Percentiles rank a stretch among this genome's conserved stretches.
Evolutionary conservation across 331 rosid species (phyloP).

Genomic region (Dryas integrifolia): DNA sequence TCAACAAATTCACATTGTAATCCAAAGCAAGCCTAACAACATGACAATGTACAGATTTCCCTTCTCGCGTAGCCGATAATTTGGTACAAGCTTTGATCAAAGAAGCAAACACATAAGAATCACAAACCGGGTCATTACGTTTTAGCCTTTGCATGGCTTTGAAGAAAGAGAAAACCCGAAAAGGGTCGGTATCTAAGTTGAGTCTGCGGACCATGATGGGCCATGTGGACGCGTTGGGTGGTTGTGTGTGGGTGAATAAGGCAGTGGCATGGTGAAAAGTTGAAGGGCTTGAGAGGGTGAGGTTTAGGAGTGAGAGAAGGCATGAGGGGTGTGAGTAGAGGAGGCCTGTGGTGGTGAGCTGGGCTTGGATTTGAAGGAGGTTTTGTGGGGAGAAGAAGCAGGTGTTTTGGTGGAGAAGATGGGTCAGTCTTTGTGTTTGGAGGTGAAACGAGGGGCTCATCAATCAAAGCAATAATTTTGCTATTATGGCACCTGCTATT

Average conservation of each 20-base stretch:
- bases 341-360: constrained; percentile 32
- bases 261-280: constrained; percentile 23
- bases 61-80: constrained; percentile 14
- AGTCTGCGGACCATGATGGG: constrained; percentile 25
- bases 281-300: constrained; percentile 14
- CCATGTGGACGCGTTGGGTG: constrained; percentile 17
- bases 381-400: constrained; percentile 11
- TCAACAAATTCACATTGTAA: constrained; percentile 4
- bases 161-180: constrained; percentile 18
- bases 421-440: constrained; percentile 11
- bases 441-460: constrained; percentile 14
- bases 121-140: constrained; percentile 18
- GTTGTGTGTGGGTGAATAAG: constrained; percentile 21
- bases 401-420: constrained; percentile 21
- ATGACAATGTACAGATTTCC: constrained; percentile 22
- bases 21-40: constrained; percentile 22
- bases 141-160: constrained; percentile 14
- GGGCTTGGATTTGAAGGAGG: constrained; percentile 28
- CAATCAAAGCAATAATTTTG: neutral
- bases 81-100: constrained; percentile 20
- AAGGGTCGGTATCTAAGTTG: constrained; percentile 22
- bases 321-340: constrained; percentile 15
- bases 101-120: constrained; percentile 28
- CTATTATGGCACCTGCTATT: no score
- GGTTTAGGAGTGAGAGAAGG: constrained; percentile 17